Evolutionary conservation across 805 yeast genomes (phyloP), one percentile per base, ranked within the genome.

Genomic region (Clavispora fructus): DNA sequence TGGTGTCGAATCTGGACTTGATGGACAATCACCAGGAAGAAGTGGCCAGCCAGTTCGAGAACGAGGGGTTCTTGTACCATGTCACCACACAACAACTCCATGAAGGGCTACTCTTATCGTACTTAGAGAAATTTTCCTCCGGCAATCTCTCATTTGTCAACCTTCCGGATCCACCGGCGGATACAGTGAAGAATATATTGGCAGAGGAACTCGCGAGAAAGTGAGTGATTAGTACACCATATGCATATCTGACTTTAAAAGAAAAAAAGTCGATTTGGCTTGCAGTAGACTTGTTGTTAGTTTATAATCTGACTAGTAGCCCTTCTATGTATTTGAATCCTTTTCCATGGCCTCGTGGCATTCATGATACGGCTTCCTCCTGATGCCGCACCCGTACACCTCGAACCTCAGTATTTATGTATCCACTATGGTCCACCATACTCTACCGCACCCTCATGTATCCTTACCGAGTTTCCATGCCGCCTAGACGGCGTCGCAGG

Each of bases 1-100:
- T 86, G 7, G 84, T 89, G 27, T 78, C 82, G 8, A 92, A 92
- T 61, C 74, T 76, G 10, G 54, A 62, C 6, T 73, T 94, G n/a
- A 86, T 88, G 58, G 55, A 54, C 35, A 38, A 42, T 35, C 58
- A 54, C 35, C 58, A 54, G 44, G 48, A 45, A 13, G 57, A 54
- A 44, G 49, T 53, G 6, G 58, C 57, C 4, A 39, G 38, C 7
- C 48, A 45, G 16, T 53, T 55, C 23, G 57, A 51, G 28, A 17
- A 14, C 14, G 48, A 46, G 16, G 44, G 48, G 3, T 46, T 41
- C 40, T 41, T 55, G 43, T 35, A 30, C 8, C 41, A 39, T 33
- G 33, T 53, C 19, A 32, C 43, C 4, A 40, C 48, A 10, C 28
- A 17, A 5, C 47, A 51, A 8, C 33, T 55, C 19, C 28, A 13